Evolutionary conservation across 176 grass and related monocot species (phyloP), one percentile per base, ranked within the genome.

Genomic region (Puya raimondii): DNA sequence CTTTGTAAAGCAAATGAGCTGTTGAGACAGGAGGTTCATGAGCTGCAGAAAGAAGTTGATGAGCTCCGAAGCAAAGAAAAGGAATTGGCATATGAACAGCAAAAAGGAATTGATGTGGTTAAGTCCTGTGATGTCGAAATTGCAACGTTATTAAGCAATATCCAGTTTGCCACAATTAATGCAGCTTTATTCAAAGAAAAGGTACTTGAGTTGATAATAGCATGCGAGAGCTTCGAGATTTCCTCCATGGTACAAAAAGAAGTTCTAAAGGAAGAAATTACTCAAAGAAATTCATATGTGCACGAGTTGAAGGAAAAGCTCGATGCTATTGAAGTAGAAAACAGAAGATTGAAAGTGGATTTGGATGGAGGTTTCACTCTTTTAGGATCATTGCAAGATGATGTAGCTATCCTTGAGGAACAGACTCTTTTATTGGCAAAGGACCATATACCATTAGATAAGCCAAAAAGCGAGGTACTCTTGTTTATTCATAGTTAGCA

Each of bases 181-280:
- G 90, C 85, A 2, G 68, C 84, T 80, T 75, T 91, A 47, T 93
- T 93, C 75, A 88, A 88, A 81, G 87, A 91, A 69, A 93, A 99
- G 59, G 80, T 99, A 23, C 57, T 86, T 66, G 90, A 99, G 64
- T 81, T 93, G 68, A 88, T 85, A 2, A 54, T 77, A 25, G 66
- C 80, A 61, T 99, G 94, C 0, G 89, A 99, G 69, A 91, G 84
- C 65, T 86, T 86, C 65, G 89, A 99, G 72, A 99, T 90, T 67
- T 88, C 85, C 70, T 82, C 81, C 6, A 86, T 91, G 87, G 79
- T 90, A 4, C 87, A 93, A 25, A 93, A 75, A 72, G 82, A 93
- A 75, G 87, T 91, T 12, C 56, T 99, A 75, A 87, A 86, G 64
- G 90, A 93, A 73, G 89, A 99, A 75, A 83, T 93, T 50, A 90